Evolutionary conservation across 2,329 filamentous ascomycete genomes (phyloP).

Genomic region (Cercospora citrullina): DNA sequence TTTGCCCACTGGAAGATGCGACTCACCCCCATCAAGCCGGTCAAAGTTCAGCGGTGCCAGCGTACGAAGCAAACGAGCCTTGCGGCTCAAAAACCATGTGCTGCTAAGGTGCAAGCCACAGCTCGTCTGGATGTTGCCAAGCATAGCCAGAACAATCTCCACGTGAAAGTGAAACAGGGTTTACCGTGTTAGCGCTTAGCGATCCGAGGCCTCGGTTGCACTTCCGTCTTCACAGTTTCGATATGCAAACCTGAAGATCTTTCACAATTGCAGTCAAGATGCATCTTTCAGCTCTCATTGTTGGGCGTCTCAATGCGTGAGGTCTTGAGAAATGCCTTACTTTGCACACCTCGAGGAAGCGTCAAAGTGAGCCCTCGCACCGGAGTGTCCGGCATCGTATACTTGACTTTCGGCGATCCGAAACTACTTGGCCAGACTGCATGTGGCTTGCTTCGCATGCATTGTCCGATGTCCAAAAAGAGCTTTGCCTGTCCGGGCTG

Average conservation of each 20-base stretch:
- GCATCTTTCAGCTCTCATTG: neutral
- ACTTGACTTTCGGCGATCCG: neutral
- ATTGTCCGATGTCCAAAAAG: neutral
- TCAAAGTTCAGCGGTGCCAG: neutral
- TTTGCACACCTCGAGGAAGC: neutral
- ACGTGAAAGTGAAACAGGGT: neutral
- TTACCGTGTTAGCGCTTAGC: neutral
- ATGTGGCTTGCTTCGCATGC: conserved; percentile 4
- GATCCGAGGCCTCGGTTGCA: neutral
- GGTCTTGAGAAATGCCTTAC: neutral
- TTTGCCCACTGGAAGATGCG: neutral
- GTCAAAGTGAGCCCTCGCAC: neutral
- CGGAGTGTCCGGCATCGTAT: neutral
- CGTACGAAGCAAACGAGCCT: neutral
- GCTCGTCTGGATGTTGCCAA: neutral
- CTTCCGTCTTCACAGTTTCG: neutral
- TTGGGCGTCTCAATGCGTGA: neutral
- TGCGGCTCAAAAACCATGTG: neutral
- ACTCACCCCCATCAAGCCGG: neutral
- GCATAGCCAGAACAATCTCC: neutral
- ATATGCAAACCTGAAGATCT: neutral
- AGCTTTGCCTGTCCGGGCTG: neutral
- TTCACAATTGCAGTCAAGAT: neutral
- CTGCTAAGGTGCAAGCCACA: neutral
- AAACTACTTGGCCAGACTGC: conserved; percentile 3